Base-by-base conservation (phyloP, 2,329 filamentous ascomycete species). In the Verruconis gallopava region DNA sequence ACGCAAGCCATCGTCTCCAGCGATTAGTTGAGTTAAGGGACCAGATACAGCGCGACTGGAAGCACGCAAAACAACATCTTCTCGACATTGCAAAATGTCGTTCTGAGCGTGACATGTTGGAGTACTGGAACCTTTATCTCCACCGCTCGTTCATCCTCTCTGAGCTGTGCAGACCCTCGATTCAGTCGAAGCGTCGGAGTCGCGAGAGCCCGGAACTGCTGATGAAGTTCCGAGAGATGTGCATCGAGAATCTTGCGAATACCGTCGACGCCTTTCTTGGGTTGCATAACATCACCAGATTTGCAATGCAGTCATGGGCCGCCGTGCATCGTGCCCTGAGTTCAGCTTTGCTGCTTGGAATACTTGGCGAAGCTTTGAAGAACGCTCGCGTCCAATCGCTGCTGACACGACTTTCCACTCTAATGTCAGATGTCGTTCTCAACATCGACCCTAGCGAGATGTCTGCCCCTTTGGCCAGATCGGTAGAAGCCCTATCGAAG, bases 101-200 rank as follows among this genome's bases (percentile, higher is more conserved):
- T 5, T 63, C 64, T 0, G 62, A 64, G 47, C 56, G 61, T 30
- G 67, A 78, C 47, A 72, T 75, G 46, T 56, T 78, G 2, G 71
- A 79, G 52, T 68, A 75, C 46, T 72, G 75, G 55, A 72, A 71
- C 0, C 54, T 78, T 3, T 75, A 76, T 50, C 58, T 79, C 3
- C 75, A 79, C 52, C 70, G 71, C 17, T 76, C 72, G 5, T 79
- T 77, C 54, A 69, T 76, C 45, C 68, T 69, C 15, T 77, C 74
- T 4, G 75, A 78, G 56, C 67, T 78, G 22, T 77, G 72, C 51
- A 67, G 74, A 20, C 73, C 74, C 20, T 70, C 73, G 18, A 67
- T 78, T 50, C 50, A 64, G 4, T 15, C 18, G 4, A 60, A 63
- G 34, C 61, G 61, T 5, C 65, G 67, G 25, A 55, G 56, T 13